Percentiles rank a stretch among this genome's conserved stretches.
Evolutionary conservation across 257 asterid genomes (phyloP).

Genomic region (Plantago ovata): DNA sequence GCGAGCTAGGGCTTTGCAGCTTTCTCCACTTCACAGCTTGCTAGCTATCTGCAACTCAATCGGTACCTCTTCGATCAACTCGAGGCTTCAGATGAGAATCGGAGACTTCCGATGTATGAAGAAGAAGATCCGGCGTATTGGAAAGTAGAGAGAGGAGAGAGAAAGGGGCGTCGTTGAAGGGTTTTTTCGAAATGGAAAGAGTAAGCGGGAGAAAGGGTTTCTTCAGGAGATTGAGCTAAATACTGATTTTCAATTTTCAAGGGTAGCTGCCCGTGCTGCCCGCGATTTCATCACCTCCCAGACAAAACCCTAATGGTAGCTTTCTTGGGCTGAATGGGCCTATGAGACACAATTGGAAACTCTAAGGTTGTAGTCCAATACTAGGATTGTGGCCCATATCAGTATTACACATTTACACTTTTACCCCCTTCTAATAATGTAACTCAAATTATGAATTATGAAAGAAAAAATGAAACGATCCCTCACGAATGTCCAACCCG

Average conservation of each 20-base stretch:
- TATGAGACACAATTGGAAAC: too few species aligned
- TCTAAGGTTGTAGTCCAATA: too few species aligned
- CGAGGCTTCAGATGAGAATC: too few species aligned
- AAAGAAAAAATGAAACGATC: too few species aligned
- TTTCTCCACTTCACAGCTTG: neutral
- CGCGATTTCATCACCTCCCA: neutral
- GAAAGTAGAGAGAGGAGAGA: neutral
- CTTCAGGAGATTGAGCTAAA: neutral
- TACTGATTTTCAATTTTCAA: neutral
- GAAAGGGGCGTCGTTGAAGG: neutral
- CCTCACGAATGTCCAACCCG: too few species aligned
- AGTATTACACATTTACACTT: too few species aligned
- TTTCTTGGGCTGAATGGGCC: slow-evolving; percentile 7
- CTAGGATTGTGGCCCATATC: too few species aligned
- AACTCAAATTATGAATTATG: too few species aligned
- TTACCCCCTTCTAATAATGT: too few species aligned
- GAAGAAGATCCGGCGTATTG: too few species aligned
- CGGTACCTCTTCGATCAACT: neutral
- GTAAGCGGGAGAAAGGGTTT: slow-evolving; percentile 19
- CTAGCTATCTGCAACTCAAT: slow-evolving; percentile 7
- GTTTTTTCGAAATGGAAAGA: neutral
- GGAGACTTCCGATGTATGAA: too few species aligned
- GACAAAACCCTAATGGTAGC: slow-evolving; percentile 1
- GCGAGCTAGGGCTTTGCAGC: slow-evolving; percentile 23
- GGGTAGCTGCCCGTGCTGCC: slow-evolving; percentile 11